Evolutionary conservation across 805 yeast genomes (phyloP).

Genomic region (Cyberlindnera bimundalis): DNA sequence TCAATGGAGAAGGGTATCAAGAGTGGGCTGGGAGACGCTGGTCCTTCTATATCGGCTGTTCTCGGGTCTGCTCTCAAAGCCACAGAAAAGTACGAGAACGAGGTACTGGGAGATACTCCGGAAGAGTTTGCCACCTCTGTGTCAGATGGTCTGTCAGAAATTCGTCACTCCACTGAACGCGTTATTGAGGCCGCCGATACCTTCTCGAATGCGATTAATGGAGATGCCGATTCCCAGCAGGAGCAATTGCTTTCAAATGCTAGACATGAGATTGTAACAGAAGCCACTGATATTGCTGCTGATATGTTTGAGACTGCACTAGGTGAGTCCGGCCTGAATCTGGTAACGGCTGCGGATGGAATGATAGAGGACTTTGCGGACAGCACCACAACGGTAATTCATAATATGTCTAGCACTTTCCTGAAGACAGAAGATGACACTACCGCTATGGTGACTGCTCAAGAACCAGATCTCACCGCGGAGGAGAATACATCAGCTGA

Average conservation of each 20-base stretch:
- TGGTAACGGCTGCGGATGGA: conserved; percentile 14
- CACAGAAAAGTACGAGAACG: not conserved
- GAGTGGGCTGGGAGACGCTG: not conserved
- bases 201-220: conserved; percentile 1
- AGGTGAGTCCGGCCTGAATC: conserved; percentile 13
- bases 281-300: conserved; percentile 4
- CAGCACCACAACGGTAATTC: not conserved
- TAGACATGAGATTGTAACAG: not conserved
- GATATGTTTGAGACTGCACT: conserved; percentile 15
- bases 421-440: not conserved
- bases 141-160: not conserved
- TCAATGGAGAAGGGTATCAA: not conserved
- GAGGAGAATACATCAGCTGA: too few species aligned
- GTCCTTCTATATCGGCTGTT: not conserved
- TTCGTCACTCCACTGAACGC: not conserved
- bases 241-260: not conserved
- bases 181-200: not conserved
- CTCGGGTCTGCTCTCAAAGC: not conserved
- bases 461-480: not conserved
- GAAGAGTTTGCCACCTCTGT: conserved; percentile 3
- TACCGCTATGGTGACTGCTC: not conserved
- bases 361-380: conserved; percentile 5
- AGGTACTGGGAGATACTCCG: conserved; percentile 5
- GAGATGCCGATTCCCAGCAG: not conserved
- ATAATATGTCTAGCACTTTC: not conserved